Evolutionary conservation across 129 eudicot species (phyloP).

Genomic region (Deinandra increscens): DNA sequence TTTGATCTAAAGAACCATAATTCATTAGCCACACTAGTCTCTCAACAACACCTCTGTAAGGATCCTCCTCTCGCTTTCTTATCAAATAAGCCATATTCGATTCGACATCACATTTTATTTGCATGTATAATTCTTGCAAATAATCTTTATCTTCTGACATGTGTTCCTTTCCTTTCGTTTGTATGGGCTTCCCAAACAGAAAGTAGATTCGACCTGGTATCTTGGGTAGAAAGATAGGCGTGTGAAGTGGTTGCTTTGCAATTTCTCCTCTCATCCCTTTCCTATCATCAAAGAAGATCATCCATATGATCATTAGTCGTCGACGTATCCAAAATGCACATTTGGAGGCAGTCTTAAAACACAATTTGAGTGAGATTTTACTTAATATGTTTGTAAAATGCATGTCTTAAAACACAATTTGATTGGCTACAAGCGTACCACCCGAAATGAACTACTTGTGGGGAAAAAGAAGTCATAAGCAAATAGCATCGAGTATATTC

Average conservation of each 20-base stretch:
- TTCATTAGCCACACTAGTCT: conserved; percentile 34
- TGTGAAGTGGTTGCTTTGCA: conserved; percentile 33
- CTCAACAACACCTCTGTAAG: conserved; percentile 39
- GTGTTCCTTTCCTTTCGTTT: conserved; percentile 41
- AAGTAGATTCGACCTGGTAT: conserved; percentile 40
- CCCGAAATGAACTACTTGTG: background rate
- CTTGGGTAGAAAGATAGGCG: conserved; percentile 35
- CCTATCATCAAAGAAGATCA: conserved; percentile 22
- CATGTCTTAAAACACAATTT: background rate
- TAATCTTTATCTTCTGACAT: conserved; percentile 25
- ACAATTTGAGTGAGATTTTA: no score
- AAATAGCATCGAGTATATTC: background rate
- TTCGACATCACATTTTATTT: conserved; percentile 48
- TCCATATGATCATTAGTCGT: background rate
- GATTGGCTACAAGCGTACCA: background rate
- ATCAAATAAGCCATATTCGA: conserved; percentile 38
- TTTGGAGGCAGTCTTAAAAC: no score
- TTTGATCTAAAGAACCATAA: conserved; percentile 22
- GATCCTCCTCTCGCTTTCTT: conserved; percentile 51
- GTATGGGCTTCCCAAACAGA: conserved; percentile 56
- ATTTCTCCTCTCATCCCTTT: conserved; percentile 35
- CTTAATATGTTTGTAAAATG: background rate
- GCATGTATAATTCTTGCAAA: conserved; percentile 32
- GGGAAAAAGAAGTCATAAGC: no score
- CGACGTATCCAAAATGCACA: background rate